Percentiles rank a stretch among this genome's conserved stretches.
Evolutionary conservation across 352 stramenopile species (phyloP).

Genomic region (Pythium utonaiense): DNA sequence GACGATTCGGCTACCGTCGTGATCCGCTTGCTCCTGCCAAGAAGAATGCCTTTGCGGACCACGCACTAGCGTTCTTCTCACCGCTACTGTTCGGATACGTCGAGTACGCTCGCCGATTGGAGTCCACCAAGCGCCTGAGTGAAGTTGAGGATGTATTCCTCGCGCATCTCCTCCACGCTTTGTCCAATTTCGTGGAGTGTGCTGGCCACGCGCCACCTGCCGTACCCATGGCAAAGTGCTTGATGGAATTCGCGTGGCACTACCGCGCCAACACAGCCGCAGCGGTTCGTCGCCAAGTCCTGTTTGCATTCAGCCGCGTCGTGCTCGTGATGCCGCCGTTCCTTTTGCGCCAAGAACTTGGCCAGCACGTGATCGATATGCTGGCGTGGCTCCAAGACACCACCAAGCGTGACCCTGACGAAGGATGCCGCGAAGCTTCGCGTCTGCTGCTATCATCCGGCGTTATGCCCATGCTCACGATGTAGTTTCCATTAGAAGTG

Average conservation of each 20-base stretch:
- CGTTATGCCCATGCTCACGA: constrained; percentile 26
- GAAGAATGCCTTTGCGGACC: constrained; percentile 61
- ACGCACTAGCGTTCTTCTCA: constrained; percentile 70
- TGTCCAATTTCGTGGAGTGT: constrained; percentile 68
- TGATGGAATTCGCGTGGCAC: constrained; percentile 69
- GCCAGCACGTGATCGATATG: constrained; percentile 40
- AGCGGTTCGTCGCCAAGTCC: constrained; percentile 64
- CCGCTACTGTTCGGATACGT: constrained; percentile 70
- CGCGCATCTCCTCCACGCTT: constrained; percentile 61
- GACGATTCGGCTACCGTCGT: constrained; percentile 65
- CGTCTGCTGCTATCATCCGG: constrained; percentile 50
- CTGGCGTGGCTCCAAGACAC: constrained; percentile 53
- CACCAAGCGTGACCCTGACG: constrained; percentile 44
- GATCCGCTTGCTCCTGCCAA: constrained; percentile 41
- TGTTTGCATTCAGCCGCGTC: constrained; percentile 70
- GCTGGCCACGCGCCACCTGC: constrained; percentile 53
- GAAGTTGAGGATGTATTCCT: constrained; percentile 71
- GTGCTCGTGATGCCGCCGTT: constrained; percentile 56
- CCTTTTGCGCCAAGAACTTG: constrained; percentile 53
- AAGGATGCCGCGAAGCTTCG: constrained; percentile 65
- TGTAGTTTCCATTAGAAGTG: constrained; percentile 12
- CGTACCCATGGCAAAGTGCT: constrained; percentile 61
- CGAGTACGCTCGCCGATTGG: constrained; percentile 42
- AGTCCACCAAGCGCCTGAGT: constrained; percentile 22
- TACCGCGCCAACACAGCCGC: constrained; percentile 41